These are phyloP conservation scores for Hirsutella rhossiliensis DNA, from an alignment of 2,329 filamentous ascomycete species.

Conservation along the genomic window DNA sequence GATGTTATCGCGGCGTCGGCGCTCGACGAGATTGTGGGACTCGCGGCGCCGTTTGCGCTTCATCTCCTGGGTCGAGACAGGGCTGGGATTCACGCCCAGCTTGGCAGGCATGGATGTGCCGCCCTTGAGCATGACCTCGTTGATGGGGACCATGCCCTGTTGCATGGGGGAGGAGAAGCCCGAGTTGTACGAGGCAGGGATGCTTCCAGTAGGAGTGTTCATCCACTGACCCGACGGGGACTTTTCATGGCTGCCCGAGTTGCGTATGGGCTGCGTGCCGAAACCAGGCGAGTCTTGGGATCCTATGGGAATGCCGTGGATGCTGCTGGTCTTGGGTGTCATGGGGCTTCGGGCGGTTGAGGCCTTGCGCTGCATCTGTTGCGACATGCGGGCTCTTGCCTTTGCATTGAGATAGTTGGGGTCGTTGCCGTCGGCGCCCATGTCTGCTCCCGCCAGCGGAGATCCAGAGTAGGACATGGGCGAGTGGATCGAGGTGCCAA, in stretches of 20 bases:
- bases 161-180: slow-evolving; percentile 76
- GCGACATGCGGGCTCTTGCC: slow-evolving; percentile 44
- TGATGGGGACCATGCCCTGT: slow-evolving; percentile 62
- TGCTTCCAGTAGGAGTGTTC: slow-evolving; percentile 64
- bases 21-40: slow-evolving; percentile 93
- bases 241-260: slow-evolving; percentile 61
- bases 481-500: slow-evolving; percentile 36
- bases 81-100: slow-evolving; percentile 42
- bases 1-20: slow-evolving; percentile 90
- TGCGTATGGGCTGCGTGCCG: slow-evolving; percentile 66
- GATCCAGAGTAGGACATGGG: slow-evolving; percentile 27
- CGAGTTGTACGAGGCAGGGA: slow-evolving; percentile 78
- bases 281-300: slow-evolving; percentile 59
- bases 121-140: slow-evolving; percentile 79
- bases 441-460: slow-evolving; percentile 30
- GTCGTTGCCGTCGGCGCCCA: slow-evolving; percentile 37
- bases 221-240: slow-evolving; percentile 84
- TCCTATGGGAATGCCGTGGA: slow-evolving; percentile 58
- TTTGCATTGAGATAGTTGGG: slow-evolving; percentile 50
- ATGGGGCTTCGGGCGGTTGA: slow-evolving; percentile 69
- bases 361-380: slow-evolving; percentile 58
- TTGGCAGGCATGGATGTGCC: slow-evolving; percentile 85
- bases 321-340: slow-evolving; percentile 73
- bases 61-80: slow-evolving; percentile 75
- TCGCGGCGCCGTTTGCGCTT: slow-evolving; percentile 85